phyloP scores from a whole-genome alignment of 2,329 filamentous ascomycete genomes.

The Venturia nashicola region DNA sequence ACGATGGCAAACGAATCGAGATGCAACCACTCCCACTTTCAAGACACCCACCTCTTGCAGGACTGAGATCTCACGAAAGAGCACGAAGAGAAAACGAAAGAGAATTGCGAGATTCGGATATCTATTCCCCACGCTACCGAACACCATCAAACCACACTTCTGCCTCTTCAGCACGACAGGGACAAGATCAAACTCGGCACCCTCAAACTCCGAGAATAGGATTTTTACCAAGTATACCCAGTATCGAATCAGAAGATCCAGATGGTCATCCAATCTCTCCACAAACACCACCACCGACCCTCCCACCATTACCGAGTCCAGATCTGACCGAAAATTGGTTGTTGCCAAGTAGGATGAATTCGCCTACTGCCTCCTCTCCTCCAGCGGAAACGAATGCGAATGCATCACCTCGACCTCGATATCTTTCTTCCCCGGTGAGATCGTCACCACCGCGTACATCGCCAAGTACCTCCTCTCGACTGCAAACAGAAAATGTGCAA shows the following conservation, averaged over 20 bases:
- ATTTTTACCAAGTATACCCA: neutral
- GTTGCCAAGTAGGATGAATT: neutral
- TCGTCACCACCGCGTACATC: neutral
- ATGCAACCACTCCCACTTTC: neutral
- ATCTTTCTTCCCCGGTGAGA: neutral
- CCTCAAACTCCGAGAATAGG: neutral
- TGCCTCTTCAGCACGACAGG: neutral
- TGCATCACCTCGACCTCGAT: neutral
- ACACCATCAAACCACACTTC: neutral
- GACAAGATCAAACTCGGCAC: neutral
- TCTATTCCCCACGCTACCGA: neutral
- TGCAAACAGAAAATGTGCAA: neutral
- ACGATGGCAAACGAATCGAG: neutral
- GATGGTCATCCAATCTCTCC: neutral
- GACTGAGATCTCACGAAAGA: neutral
- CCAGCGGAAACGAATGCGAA: neutral
- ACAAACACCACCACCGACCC: neutral
- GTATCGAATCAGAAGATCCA: neutral
- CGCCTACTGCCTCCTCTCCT: neutral
- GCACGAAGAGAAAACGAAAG: neutral
- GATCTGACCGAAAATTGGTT: neutral
- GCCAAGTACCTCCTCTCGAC: neutral
- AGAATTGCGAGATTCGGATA: neutral
- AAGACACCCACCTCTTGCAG: neutral
- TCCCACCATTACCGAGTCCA: neutral